phyloP scores from a whole-genome alignment of 2,329 filamentous ascomycete species.

The Aureobasidium sp. region DNA sequence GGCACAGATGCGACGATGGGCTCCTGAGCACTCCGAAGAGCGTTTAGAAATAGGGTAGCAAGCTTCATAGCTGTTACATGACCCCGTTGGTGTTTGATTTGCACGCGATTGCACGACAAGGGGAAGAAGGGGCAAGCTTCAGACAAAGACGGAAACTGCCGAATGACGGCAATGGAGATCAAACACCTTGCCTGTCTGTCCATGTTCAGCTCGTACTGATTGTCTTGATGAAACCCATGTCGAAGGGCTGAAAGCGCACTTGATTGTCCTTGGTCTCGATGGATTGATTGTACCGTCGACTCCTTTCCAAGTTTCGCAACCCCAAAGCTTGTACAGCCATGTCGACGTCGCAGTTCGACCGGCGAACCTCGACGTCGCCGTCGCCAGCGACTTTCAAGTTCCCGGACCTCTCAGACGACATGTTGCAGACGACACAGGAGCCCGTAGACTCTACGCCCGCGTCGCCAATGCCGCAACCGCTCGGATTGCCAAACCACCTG shows the following conservation, averaged over 20 bases:
- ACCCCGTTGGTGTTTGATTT: slow-evolving; percentile 1
- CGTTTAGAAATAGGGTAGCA: neutral
- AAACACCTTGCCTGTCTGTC: neutral
- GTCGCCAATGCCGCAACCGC: slow-evolving; percentile 26
- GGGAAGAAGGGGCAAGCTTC: neutral
- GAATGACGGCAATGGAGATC: slow-evolving; percentile 10
- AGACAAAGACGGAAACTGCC: neutral
- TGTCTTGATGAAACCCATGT: slow-evolving; percentile 1
- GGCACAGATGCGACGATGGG: neutral
- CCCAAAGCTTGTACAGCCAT: neutral
- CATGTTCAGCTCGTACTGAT: neutral
- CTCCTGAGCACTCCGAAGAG: neutral
- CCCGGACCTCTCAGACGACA: slow-evolving; percentile 38
- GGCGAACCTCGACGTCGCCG: slow-evolving; percentile 18
- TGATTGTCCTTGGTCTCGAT: neutral
- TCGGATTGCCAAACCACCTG: slow-evolving; percentile 29
- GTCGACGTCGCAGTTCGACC: slow-evolving; percentile 15
- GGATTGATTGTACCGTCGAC: slow-evolving; percentile 5
- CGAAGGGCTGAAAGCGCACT: neutral
- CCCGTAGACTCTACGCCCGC: slow-evolving; percentile 24
- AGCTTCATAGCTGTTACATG: slow-evolving; percentile 1
- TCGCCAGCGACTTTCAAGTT: slow-evolving; percentile 35
- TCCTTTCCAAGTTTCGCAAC: neutral
- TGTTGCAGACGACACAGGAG: slow-evolving; percentile 32
- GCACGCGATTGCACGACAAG: neutral